A percentile compares a stretch with the other conserved stretches of the same genome.
phyloP scores from a whole-genome alignment of 495 filamentous ascomycete species.

The Chlorociboria aeruginascens region DNA sequence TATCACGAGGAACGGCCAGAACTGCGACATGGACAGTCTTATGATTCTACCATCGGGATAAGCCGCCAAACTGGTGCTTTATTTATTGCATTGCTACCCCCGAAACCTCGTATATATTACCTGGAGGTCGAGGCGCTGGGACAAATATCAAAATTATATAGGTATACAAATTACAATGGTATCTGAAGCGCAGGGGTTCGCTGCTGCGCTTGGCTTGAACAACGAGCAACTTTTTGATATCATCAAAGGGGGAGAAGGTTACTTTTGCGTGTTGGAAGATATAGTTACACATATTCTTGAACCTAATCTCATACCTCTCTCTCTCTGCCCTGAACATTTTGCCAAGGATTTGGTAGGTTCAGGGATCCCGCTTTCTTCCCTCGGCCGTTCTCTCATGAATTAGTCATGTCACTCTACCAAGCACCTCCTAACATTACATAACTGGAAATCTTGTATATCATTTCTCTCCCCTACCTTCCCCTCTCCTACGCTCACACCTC shows the following conservation, averaged over 20 bases:
- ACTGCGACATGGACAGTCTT: conserved; percentile 65
- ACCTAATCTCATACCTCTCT: conserved; percentile 52
- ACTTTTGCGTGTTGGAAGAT: conserved; percentile 78
- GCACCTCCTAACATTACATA: too few species aligned
- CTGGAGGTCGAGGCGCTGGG: conserved; percentile 63
- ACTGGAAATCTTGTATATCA: too few species aligned
- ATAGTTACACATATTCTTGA: conserved; percentile 57
- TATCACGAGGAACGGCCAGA: conserved; percentile 63
- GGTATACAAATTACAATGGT: conserved; percentile 63
- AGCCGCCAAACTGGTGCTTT: conserved; percentile 45
- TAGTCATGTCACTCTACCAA: too few species aligned
- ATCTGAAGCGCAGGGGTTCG: conserved; percentile 65
- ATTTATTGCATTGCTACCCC: conserved; percentile 45
- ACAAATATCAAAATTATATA: conserved; percentile 85
- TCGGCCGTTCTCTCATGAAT: too few species aligned
- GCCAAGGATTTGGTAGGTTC: conserved; percentile 51
- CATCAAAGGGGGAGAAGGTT: conserved; percentile 46
- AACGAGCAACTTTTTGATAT: conserved; percentile 41
- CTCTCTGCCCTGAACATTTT: conserved; percentile 66
- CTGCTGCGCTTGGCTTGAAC: conserved; percentile 54
- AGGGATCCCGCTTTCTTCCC: too few species aligned
- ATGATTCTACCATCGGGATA: conserved; percentile 69
- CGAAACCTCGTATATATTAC: conserved; percentile 57
- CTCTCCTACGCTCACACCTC: too few species aligned
- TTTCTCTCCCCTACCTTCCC: too few species aligned